Percentiles rank a stretch among this genome's conserved stretches.
These are phyloP conservation scores for Porodaedalea pini DNA, from an alignment of 1,284 basidiomycete species.

Conservation along the genomic window DNA sequence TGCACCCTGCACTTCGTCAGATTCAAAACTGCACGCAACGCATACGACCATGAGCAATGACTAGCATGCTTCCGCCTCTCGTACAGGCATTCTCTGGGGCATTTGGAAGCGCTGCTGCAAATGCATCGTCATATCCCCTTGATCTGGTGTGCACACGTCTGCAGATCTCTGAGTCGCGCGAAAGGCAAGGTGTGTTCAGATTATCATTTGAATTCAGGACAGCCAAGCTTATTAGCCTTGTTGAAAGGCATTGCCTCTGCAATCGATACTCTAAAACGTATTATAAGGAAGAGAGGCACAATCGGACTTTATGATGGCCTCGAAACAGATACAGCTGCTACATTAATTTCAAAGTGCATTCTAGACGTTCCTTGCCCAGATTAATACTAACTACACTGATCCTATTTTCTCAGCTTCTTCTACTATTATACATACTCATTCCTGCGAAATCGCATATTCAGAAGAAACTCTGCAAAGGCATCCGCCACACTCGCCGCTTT, in stretches of 20 bases:
- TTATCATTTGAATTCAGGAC: conserved; percentile 6
- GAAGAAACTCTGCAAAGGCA: conserved; percentile 28
- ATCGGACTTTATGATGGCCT: conserved; percentile 48
- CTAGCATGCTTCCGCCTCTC: conserved; percentile 52
- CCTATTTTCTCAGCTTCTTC: conserved; percentile 37
- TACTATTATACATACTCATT: conserved; percentile 46
- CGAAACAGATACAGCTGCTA: conserved; percentile 48
- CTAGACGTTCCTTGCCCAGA: background rate
- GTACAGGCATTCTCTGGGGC: conserved; percentile 55
- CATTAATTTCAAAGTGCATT: conserved; percentile 49
- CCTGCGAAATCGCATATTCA: conserved; percentile 30
- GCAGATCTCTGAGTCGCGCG: conserved; percentile 25
- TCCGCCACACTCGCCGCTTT: background rate
- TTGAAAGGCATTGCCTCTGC: too few relatives aligned
- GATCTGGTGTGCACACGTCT: conserved; percentile 49
- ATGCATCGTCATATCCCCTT: conserved; percentile 49
- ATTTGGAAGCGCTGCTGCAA: conserved; percentile 50
- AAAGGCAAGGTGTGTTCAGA: background rate
- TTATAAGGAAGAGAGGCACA: conserved; percentile 39
- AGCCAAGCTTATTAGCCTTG: too few relatives aligned
- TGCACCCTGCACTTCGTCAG: too few relatives aligned
- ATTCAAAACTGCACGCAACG: background rate
- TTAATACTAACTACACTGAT: background rate
- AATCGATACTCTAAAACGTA: conserved; percentile 35
- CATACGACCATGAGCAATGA: conserved; percentile 35